Evolutionary conservation across 2,329 filamentous ascomycete species (phyloP).

Genomic region (Bipolaris bicolor): DNA sequence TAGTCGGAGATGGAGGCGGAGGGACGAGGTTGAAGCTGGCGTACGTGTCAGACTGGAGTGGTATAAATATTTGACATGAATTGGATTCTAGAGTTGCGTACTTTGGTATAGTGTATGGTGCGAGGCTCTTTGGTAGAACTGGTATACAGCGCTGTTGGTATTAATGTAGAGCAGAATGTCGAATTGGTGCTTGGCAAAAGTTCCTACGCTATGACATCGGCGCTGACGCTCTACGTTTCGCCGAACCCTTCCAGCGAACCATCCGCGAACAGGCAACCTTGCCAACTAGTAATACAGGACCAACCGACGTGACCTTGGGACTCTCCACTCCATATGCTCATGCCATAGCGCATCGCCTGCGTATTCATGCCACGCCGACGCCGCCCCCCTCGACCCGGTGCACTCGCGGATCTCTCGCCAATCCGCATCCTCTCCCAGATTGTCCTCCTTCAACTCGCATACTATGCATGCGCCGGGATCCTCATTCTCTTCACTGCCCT

Average conservation of each 20-base stretch:
- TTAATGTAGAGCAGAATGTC: conserved; percentile 6
- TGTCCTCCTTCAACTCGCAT: conserved; percentile 66
- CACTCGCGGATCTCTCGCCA: conserved; percentile 70
- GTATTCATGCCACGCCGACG: conserved; percentile 61
- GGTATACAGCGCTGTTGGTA: not conserved
- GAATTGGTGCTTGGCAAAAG: conserved; percentile 29
- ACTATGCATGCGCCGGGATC: conserved; percentile 66
- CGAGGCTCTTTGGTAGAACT: not conserved
- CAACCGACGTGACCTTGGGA: conserved; percentile 2
- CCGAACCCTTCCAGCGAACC: conserved; percentile 17
- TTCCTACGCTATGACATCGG: conserved; percentile 26
- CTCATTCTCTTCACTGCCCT: conserved; percentile 72
- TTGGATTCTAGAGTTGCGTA: not conserved
- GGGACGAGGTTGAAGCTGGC: conserved; percentile 9
- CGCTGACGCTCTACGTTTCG: conserved; percentile 21
- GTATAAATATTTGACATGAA: too few relatives aligned
- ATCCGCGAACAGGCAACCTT: conserved; percentile 28
- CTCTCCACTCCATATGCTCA: conserved; percentile 24
- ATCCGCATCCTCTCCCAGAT: conserved; percentile 72
- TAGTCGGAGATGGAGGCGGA: conserved; percentile 1
- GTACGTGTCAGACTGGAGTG: conserved; percentile 7
- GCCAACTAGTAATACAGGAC: conserved; percentile 5
- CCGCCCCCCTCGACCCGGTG: conserved; percentile 68
- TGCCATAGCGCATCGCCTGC: conserved; percentile 25
- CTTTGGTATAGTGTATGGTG: not conserved